These are phyloP conservation scores for Adansonia digitata DNA, from an alignment of 345 rosid species.

Conservation along the genomic window DNA sequence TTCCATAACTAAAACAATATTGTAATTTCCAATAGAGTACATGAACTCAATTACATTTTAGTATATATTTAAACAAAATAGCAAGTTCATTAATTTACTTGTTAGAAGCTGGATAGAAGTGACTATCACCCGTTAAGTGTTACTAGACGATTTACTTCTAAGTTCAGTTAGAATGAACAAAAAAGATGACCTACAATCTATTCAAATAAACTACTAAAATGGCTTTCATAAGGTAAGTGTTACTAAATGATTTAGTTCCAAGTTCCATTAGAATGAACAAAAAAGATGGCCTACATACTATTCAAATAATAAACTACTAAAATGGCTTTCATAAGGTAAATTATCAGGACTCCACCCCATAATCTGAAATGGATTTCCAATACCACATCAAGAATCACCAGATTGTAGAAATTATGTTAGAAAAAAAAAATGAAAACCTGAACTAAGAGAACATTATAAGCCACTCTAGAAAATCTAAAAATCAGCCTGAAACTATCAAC, in stretches of 20 bases:
- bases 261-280: neutral
- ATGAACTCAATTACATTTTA: no score
- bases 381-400: neutral
- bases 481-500: neutral
- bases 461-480: neutral
- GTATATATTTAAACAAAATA: neutral
- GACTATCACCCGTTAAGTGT: neutral
- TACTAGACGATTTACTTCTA: neutral
- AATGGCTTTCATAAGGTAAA: neutral
- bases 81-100: neutral
- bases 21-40: neutral
- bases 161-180: neutral
- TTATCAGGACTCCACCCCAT: neutral
- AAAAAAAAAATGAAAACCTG: neutral
- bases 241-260: no score
- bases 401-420: neutral
- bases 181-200: neutral
- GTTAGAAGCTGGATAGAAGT: neutral
- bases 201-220: neutral
- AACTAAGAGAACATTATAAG: neutral
- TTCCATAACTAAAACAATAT: neutral
- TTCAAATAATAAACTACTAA: neutral
- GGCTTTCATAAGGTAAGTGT: neutral
- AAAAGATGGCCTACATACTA: neutral
- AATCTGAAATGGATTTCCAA: no score